Percentiles rank a stretch among this genome's conserved stretches.
Evolutionary conservation across 2,329 filamentous ascomycete genomes (phyloP).

Genomic region (Trichoderma atrobrunneum): DNA sequence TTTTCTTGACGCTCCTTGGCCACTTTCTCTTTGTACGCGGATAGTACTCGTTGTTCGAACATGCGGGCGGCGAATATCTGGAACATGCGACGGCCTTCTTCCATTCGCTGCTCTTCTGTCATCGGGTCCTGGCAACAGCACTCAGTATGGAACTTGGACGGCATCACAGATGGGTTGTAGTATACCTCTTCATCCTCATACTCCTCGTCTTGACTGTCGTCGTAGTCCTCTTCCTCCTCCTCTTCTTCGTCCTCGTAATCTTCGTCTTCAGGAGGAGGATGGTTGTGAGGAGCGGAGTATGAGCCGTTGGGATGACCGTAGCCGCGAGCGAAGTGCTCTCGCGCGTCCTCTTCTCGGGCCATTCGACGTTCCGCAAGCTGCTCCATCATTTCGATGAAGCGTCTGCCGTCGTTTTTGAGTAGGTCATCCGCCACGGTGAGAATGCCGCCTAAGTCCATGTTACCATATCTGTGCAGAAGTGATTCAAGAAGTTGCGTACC

Average conservation of each 20-base stretch:
- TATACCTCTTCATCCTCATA: constrained; percentile 79
- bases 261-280: constrained; percentile 74
- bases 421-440: constrained; percentile 98
- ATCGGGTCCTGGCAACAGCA: constrained; percentile 74
- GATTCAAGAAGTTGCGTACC: constrained; percentile 53
- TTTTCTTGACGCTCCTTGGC: constrained; percentile 87
- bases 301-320: constrained; percentile 61
- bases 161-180: constrained; percentile 40
- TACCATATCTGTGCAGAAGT: constrained; percentile 45
- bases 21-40: constrained; percentile 97
- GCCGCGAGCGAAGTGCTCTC: constrained; percentile 58
- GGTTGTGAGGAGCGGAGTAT: constrained; percentile 62
- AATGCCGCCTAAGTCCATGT: constrained; percentile 75
- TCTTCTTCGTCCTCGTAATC: constrained; percentile 70
- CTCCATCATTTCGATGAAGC: constrained; percentile 99
- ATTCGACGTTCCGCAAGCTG: constrained; percentile 95
- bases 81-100: constrained; percentile 97
- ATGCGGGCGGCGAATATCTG: constrained; percentile 98
- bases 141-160: constrained; percentile 42
- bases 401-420: constrained; percentile 97
- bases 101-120: constrained; percentile 98
- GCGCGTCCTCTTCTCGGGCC: constrained; percentile 89
- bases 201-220: constrained; percentile 61
- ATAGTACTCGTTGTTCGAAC: constrained; percentile 96
- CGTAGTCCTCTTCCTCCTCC: constrained; percentile 59